Conservation (phyloP, 2,329 filamentous ascomycete genomes). For the Graphilbum sp. region DNA sequence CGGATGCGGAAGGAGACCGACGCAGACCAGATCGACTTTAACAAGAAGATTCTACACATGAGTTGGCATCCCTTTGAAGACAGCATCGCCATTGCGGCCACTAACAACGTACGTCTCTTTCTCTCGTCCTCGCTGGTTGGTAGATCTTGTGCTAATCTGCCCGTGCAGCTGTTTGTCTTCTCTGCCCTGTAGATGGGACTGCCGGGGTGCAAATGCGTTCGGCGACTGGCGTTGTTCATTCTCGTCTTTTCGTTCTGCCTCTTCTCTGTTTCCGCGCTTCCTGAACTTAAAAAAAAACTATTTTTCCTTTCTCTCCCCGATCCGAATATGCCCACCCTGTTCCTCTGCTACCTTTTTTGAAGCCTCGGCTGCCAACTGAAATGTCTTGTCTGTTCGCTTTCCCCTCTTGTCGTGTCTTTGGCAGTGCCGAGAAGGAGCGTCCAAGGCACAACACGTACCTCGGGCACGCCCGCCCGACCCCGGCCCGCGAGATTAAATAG, state of each 20-base stretch:
- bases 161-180: constrained; percentile 2
- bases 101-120: constrained; percentile 80
- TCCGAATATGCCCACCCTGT: too few species aligned
- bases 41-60: constrained; percentile 99
- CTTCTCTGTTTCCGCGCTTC: background rate
- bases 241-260: background rate
- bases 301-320: too few species aligned
- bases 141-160: background rate
- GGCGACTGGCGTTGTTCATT: background rate
- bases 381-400: too few species aligned
- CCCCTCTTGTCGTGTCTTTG: too few species aligned
- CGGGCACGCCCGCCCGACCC: too few species aligned
- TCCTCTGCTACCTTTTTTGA: too few species aligned
- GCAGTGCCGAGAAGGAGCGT: too few species aligned
- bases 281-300: background rate
- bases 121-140: background rate
- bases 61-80: constrained; percentile 99
- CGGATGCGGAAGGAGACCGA: constrained; percentile 98
- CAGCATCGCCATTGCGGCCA: constrained; percentile 97
- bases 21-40: constrained; percentile 98
- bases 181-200: constrained; percentile 1
- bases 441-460: too few species aligned
- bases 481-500: too few species aligned
- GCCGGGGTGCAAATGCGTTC: background rate
- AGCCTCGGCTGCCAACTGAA: too few species aligned